Evolutionary conservation across 1,284 basidiomycete species (phyloP).

Genomic region (Chalciporus sp.): DNA sequence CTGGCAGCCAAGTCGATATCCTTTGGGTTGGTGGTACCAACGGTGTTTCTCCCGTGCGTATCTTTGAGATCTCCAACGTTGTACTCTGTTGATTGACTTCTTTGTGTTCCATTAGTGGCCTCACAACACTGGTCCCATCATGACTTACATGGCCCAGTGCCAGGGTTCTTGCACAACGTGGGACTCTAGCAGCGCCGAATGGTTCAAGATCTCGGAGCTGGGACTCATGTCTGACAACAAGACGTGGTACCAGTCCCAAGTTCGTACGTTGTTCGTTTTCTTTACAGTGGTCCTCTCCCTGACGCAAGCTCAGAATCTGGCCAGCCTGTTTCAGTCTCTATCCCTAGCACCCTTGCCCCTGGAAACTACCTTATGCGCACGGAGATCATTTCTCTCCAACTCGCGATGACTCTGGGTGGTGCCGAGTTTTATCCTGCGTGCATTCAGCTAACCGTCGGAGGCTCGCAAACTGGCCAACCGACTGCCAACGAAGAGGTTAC

Average conservation of each 20-base stretch:
- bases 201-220: conserved; percentile 43
- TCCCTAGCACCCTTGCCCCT: conserved; percentile 56
- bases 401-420: conserved; percentile 49
- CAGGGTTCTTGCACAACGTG: conserved; percentile 34
- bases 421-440: conserved; percentile 79
- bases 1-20: conserved; percentile 41
- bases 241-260: conserved; percentile 44
- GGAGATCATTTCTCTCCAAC: conserved; percentile 72
- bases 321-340: conserved; percentile 43
- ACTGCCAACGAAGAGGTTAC: conserved; percentile 49
- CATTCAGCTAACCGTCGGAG: conserved; percentile 59
- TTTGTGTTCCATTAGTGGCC: conserved; percentile 33
- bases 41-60: conserved; percentile 25
- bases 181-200: conserved; percentile 34
- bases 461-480: conserved; percentile 50
- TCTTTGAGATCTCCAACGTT: background rate
- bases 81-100: background rate
- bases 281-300: background rate
- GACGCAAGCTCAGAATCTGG: conserved; percentile 35
- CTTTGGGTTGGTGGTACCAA: conserved; percentile 33
- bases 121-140: conserved; percentile 40
- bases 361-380: conserved; percentile 73
- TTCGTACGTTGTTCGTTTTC: conserved; percentile 32
- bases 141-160: conserved; percentile 42
- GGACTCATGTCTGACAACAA: conserved; percentile 21